phyloP scores from a whole-genome alignment of 257 asterid genomes.

The Parsonsia alboflavescens region DNA sequence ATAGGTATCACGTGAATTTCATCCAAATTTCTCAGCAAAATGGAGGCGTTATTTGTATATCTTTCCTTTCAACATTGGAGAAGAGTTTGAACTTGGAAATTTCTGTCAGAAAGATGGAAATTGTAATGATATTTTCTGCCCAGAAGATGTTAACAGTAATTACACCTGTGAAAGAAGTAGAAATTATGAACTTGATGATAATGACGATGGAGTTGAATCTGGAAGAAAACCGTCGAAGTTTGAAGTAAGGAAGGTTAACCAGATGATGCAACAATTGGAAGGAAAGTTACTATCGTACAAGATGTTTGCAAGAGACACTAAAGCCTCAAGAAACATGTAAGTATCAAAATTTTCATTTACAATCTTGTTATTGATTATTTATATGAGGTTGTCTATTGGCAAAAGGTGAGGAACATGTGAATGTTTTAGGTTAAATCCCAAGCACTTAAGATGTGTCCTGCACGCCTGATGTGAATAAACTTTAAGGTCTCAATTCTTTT shows the following conservation, averaged over 20 bases:
- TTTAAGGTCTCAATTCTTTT: background rate
- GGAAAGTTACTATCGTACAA: slow-evolving; percentile 80
- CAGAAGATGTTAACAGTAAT: slow-evolving; percentile 23
- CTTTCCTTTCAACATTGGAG: slow-evolving; percentile 60
- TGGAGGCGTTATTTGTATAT: slow-evolving; percentile 94
- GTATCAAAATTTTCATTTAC: slow-evolving; percentile 12
- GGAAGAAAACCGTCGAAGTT: slow-evolving; percentile 54
- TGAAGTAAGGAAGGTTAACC: slow-evolving; percentile 64
- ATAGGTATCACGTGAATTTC: slow-evolving; percentile 88
- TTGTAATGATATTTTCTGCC: slow-evolving; percentile 19
- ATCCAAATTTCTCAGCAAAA: slow-evolving; percentile 95
- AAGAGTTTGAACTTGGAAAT: slow-evolving; percentile 25
- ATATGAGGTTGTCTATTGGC: background rate
- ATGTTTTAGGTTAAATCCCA: background rate
- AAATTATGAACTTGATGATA: slow-evolving; percentile 24
- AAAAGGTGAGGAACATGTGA: background rate
- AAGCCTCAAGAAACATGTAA: slow-evolving; percentile 87
- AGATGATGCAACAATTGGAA: slow-evolving; percentile 65
- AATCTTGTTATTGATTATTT: background rate
- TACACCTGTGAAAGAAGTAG: slow-evolving; percentile 24
- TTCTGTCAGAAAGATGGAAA: slow-evolving; percentile 24
- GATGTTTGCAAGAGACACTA: slow-evolving; percentile 96
- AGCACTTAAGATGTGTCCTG: background rate
- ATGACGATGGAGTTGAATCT: slow-evolving; percentile 29
- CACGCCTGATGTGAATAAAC: background rate